These are phyloP conservation scores for Agrocybe praecox DNA, from an alignment of 768 basidiomycete species.

Conservation along the genomic window DNA sequence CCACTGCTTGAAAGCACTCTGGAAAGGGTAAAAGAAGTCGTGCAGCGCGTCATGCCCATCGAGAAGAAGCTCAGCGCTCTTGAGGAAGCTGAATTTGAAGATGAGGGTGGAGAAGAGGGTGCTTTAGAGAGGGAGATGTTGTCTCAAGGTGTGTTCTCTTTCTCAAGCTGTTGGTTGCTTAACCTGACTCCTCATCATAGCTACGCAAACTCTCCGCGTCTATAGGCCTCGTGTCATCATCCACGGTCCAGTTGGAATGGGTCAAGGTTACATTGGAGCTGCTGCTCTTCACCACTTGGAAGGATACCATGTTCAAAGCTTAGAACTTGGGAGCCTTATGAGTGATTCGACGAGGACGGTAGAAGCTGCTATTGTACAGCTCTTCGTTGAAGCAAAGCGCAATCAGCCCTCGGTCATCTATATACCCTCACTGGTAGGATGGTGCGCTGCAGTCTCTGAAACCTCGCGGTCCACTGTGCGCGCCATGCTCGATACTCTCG, in stretches of 20 bases:
- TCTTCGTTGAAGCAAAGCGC: slow-evolving; percentile 96
- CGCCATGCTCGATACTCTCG: slow-evolving; percentile 88
- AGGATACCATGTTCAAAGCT: slow-evolving; percentile 92
- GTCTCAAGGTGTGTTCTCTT: slow-evolving; percentile 67
- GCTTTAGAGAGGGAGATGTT: slow-evolving; percentile 87
- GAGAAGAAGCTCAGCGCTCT: slow-evolving; percentile 82
- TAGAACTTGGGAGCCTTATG: slow-evolving; percentile 88
- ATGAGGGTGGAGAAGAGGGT: slow-evolving; percentile 71
- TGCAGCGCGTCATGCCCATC: slow-evolving; percentile 77
- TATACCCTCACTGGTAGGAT: slow-evolving; percentile 85
- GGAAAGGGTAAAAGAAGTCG: slow-evolving; percentile 68
- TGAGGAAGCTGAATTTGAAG: slow-evolving; percentile 96
- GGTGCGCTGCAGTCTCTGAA: slow-evolving; percentile 86
- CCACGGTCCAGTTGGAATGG: slow-evolving; percentile 85
- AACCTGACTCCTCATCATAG: slow-evolving; percentile 40
- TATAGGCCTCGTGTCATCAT: slow-evolving; percentile 88
- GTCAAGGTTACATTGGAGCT: slow-evolving; percentile 87
- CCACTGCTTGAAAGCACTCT: slow-evolving; percentile 74
- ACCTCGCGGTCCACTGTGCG: slow-evolving; percentile 83
- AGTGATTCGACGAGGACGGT: slow-evolving; percentile 85
- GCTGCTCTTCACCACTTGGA: slow-evolving; percentile 93
- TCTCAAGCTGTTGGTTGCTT: not conserved
- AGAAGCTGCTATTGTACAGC: slow-evolving; percentile 92
- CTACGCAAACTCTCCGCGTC: slow-evolving; percentile 88
- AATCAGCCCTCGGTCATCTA: slow-evolving; percentile 96